A percentile compares a stretch with the other conserved stretches of the same genome.
These are phyloP conservation scores for Penicillium sp. DNA, from an alignment of 2,329 filamentous ascomycete species.

Conservation along the genomic window DNA sequence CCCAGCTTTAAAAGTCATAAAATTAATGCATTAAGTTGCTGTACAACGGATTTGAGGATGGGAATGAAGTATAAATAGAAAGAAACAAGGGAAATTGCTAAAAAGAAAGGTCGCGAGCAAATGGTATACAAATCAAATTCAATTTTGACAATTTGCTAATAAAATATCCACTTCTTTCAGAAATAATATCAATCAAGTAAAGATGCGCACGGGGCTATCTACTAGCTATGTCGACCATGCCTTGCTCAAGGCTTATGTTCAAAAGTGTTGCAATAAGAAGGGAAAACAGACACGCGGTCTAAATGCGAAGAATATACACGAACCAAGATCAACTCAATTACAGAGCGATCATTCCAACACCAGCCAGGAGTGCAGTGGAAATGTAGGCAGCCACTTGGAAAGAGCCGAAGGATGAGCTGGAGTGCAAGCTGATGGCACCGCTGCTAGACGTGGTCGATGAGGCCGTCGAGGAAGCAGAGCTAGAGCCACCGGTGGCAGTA, in stretches of 20 bases:
- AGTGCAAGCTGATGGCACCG: slow-evolving; percentile 25
- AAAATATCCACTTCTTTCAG: not conserved
- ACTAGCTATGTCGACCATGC: not conserved
- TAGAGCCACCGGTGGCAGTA: slow-evolving; percentile 24
- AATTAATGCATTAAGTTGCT: not conserved
- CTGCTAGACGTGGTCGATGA: slow-evolving; percentile 24
- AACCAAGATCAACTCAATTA: slow-evolving; percentile 19
- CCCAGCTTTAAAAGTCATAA: not conserved
- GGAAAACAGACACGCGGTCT: not conserved
- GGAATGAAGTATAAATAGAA: not conserved
- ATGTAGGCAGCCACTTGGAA: slow-evolving; percentile 38
- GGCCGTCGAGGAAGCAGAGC: slow-evolving; percentile 17
- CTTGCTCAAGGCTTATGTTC: not conserved
- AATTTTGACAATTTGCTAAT: not conserved
- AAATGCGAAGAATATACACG: not conserved
- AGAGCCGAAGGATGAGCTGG: slow-evolving; percentile 33
- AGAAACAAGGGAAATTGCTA: not conserved
- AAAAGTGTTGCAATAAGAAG: not conserved
- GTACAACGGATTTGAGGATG: not conserved
- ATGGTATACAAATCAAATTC: not conserved
- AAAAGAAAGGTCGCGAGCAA: not conserved
- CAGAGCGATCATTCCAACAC: slow-evolving; percentile 43
- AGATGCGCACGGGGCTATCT: not conserved
- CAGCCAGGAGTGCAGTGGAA: slow-evolving; percentile 37
- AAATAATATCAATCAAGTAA: not conserved